These are phyloP conservation scores for Alternaria rosae DNA, from an alignment of 2,329 filamentous ascomycete species.

Conservation along the genomic window DNA sequence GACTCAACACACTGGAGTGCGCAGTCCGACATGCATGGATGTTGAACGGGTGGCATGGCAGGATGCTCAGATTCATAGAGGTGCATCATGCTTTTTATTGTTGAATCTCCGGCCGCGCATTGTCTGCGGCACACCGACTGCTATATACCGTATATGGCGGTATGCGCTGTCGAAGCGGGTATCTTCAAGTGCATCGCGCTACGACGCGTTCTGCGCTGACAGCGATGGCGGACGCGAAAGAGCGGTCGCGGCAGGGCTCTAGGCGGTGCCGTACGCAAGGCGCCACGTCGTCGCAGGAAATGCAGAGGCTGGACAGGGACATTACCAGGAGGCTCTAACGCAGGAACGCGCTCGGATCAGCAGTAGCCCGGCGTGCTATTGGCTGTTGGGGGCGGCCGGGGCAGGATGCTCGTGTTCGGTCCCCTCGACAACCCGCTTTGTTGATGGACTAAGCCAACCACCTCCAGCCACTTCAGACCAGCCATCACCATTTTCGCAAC, in stretches of 20 bases:
- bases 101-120: not conserved
- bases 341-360: slow-evolving; percentile 31
- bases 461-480: slow-evolving; percentile 40
- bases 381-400: slow-evolving; percentile 21
- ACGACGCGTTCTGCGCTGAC: slow-evolving; percentile 3
- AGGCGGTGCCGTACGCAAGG: slow-evolving; percentile 20
- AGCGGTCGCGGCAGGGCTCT: slow-evolving; percentile 17
- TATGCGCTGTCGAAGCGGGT: slow-evolving; percentile 13
- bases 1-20: not conserved
- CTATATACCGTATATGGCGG: slow-evolving; percentile 4
- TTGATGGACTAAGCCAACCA: slow-evolving; percentile 20
- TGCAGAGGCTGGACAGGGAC: slow-evolving; percentile 35
- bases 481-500: slow-evolving; percentile 42
- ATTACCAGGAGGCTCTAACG: slow-evolving; percentile 24
- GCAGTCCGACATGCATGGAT: not conserved
- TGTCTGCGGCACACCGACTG: slow-evolving; percentile 5
- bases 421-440: slow-evolving; percentile 27
- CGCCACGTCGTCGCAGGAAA: slow-evolving; percentile 36
- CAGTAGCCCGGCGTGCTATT: slow-evolving; percentile 24
- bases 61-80: not conserved
- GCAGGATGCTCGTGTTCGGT: slow-evolving; percentile 30
- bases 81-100: not conserved
- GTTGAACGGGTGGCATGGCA: not conserved
- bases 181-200: not conserved
- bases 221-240: slow-evolving; percentile 8